Percentiles rank a stretch among this genome's conserved stretches.
These are phyloP conservation scores for Cladochytrium replicatum DNA, from an alignment of 192 early-diverging fungal genomes.

Conservation along the genomic window DNA sequence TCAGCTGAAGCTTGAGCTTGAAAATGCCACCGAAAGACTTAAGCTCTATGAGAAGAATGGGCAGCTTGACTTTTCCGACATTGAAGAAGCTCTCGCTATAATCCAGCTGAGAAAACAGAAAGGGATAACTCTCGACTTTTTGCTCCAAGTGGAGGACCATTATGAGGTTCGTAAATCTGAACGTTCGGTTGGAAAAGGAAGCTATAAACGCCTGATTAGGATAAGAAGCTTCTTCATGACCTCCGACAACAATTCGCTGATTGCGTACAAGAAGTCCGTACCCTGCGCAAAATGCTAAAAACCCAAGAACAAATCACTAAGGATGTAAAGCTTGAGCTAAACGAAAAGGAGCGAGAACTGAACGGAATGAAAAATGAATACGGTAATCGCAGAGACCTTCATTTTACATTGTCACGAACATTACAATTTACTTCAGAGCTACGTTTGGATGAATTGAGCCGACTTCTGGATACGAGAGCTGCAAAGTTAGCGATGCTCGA, in stretches of 20 bases:
- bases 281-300: conserved; percentile 33
- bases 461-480: conserved; percentile 35
- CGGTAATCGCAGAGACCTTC: conserved; percentile 25
- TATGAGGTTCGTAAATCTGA: conserved; percentile 15
- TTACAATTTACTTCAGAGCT: conserved; percentile 29
- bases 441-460: conserved; percentile 39
- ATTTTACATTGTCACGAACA: neutral
- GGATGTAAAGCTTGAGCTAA: conserved; percentile 42
- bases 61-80: conserved; percentile 28
- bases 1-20: conserved; percentile 29
- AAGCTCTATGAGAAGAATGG: conserved; percentile 18
- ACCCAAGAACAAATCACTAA: conserved; percentile 48
- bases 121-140: conserved; percentile 31
- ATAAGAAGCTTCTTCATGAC: conserved; percentile 40
- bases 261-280: conserved; percentile 45
- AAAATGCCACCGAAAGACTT: conserved; percentile 22
- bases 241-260: conserved; percentile 41
- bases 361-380: conserved; percentile 44
- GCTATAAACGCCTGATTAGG: conserved; percentile 21
- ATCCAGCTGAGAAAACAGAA: conserved; percentile 27
- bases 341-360: conserved; percentile 33
- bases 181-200: conserved; percentile 4
- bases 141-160: conserved; percentile 25
- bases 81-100: conserved; percentile 45
- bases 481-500: conserved; percentile 44